Percentiles rank a stretch among this genome's conserved stretches.
Conservation (phyloP, 495 filamentous ascomycete genomes). For the Aspergillus coremiiformis region DNA sequence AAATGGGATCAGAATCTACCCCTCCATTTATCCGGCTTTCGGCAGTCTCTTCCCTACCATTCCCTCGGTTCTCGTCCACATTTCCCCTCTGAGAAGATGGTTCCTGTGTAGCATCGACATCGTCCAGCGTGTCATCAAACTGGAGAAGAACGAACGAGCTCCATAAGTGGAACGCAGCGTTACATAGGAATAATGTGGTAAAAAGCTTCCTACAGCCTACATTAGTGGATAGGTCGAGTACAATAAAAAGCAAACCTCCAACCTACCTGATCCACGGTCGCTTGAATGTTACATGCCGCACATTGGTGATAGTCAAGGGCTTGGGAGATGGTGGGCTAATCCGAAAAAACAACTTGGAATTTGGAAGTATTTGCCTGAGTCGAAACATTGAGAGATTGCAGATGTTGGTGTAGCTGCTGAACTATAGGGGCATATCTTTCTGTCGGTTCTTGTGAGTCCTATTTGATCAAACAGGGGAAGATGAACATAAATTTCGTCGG, state of each 20-base stretch:
- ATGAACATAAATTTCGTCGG: no score
- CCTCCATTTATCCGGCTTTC: constrained; percentile 23
- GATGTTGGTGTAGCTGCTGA: constrained; percentile 3
- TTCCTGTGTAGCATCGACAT: constrained; percentile 11
- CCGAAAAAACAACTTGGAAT: constrained; percentile 20
- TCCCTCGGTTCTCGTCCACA: constrained; percentile 3
- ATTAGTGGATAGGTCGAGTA: constrained; percentile 3
- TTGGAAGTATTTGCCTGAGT: constrained; percentile 27
- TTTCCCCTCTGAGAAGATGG: not conserved
- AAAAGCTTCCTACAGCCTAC: constrained; percentile 22
- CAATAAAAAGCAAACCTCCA: not conserved
- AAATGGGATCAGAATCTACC: constrained; percentile 38
- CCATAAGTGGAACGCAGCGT: constrained; percentile 35
- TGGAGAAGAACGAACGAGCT: constrained; percentile 32
- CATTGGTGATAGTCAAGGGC: constrained; percentile 12
- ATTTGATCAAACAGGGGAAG: no score
- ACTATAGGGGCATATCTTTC: constrained; percentile 10
- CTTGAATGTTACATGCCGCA: constrained; percentile 34
- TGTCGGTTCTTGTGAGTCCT: not conserved
- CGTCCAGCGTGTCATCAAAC: constrained; percentile 30
- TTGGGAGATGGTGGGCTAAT: constrained; percentile 14
- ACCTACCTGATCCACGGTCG: constrained; percentile 36
- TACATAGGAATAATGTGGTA: constrained; percentile 27
- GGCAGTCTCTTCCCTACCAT: constrained; percentile 12
- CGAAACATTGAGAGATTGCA: constrained; percentile 33